Base-by-base conservation (phyloP, 208 protist genomes). In the Trypanosoma vivax region DNA sequence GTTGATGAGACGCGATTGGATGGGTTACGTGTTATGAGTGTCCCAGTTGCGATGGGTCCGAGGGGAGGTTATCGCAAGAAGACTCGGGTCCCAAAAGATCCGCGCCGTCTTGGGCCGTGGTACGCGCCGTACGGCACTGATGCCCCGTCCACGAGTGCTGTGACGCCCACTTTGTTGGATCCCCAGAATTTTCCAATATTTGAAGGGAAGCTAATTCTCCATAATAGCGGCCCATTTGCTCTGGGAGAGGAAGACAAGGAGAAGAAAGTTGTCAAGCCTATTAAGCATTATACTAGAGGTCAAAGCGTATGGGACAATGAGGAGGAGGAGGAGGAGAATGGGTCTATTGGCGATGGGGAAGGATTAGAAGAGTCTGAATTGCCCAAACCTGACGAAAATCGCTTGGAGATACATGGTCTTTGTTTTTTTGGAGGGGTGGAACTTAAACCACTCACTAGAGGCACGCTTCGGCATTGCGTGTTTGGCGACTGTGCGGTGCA, bases 41-140 rank as follows among this genome's bases (percentile, higher is more conserved):
- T 87, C 5, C 60, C 72, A 13, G 78, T 77, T 41, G 66, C 76
- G 2, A 53, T 65, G 29, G 77, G 75, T 0, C 50, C 48, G 30
- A 68, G 66, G 47, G 46, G 31, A 38, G 64, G 68, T 24, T 72
- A 70, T 48, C 57, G 24, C 1, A 57, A 53, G 9, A 58, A 60
- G 27, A 5, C 43, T 47, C 25, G 41, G 11, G 48, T 52, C 21
- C 69, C 62, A 16, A 63, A 52, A 29, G 52, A 66, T 47, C n/a
- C 55, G 39, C 59, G 72, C 33, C 70, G 65, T 30, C 67, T 86
- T 0, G 79, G 83, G 7, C 79, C 83, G 34, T 91, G 83, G 83
- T 81, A 79, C 58, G 59, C 69, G 7, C 68, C 77, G 16, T 65
- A 57, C 53, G 60, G 60, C 0, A 46, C 2, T 19, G 34, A 47